Evolutionary conservation across 805 yeast species (phyloP), one percentile per base, ranked within the genome.

Genomic region (Lachancea kluyveri): DNA sequence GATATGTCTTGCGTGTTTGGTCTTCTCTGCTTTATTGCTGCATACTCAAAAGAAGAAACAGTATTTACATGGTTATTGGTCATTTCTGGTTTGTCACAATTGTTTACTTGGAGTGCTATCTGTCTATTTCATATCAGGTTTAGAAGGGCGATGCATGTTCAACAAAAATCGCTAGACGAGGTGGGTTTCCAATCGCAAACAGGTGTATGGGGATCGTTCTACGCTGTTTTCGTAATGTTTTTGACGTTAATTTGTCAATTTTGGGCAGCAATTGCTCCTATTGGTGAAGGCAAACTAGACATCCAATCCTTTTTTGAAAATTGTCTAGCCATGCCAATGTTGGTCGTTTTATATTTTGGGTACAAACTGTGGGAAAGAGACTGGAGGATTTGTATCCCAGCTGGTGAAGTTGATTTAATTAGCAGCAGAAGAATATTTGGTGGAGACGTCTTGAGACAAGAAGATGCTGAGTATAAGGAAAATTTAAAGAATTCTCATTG

Each of bases 11-110:
- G 72, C 33, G 44, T 68, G 8, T 61, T 74, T 46, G 81, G 79
- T 31, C 57, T 76, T 36, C 67, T 80, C 32, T 73, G 82, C 37
- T 79, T 77, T 57, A 64, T 79, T 44, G 79, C 82, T 14, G 76
- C 79, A n/a, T 64, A 73, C 24, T 57, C 73, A 32, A 68, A 74
- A 32, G 70, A 73, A 52, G 72, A 61, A 9, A 65, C 65, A 16
- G 79, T 74, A 9, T 78, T 76, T 59, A 64, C 68, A 33, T 77
- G 84, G 84, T 60, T 78, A 42, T 56, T 74, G 43, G 70, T 81
- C 24, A 61, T 78, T 33, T 68, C 77, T 24, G 79, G 81, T 22
- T 57, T 79, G 24, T 70, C 77, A 17, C 74, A 79, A 17, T 54
- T 76, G 21, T 70, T 78, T 43, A 74, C 82, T 2, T 78, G 82